These are phyloP conservation scores for Phytopythium mirpurense DNA, from an alignment of 352 stramenopile species.

Conservation along the genomic window DNA sequence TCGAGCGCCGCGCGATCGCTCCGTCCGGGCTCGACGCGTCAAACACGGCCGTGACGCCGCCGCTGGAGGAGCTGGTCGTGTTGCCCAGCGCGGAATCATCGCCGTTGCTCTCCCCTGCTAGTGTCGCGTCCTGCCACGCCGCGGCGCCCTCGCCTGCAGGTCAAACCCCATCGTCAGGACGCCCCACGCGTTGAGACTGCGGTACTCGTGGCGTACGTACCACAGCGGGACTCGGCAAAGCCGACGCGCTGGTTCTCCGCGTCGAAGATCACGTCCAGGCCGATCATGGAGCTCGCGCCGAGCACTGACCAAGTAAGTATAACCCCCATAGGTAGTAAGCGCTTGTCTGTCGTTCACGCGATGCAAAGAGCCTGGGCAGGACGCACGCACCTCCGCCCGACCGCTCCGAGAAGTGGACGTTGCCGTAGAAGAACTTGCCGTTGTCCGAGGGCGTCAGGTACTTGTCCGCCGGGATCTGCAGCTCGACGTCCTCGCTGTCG, in stretches of 20 bases:
- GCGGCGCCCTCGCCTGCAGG: conserved; percentile 2
- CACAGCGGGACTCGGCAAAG: conserved; percentile 70
- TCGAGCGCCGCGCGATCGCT: conserved; percentile 14
- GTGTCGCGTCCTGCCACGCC: conserved; percentile 7
- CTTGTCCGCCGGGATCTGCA: conserved; percentile 55
- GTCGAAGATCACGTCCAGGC: conserved; percentile 85
- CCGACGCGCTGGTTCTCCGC: conserved; percentile 64
- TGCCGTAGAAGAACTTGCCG: conserved; percentile 51
- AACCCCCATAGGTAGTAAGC: too few species aligned
- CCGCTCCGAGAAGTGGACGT: conserved; percentile 80
- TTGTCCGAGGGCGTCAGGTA: conserved; percentile 58
- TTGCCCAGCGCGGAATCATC: not conserved
- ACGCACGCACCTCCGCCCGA: conserved; percentile 61
- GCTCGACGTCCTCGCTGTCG: conserved; percentile 43
- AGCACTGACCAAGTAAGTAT: conserved; percentile 60
- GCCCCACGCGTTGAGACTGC: too few species aligned
- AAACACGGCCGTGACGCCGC: conserved; percentile 5
- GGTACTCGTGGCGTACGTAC: too few species aligned
- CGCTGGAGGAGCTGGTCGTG: not conserved
- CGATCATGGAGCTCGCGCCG: conserved; percentile 73
- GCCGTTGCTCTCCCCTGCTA: conserved; percentile 1
- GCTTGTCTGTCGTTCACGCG: too few species aligned
- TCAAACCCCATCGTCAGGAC: too few species aligned
- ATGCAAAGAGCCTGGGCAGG: too few species aligned
- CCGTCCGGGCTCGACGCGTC: not conserved